Base-by-base conservation (phyloP, 768 basidiomycete species). In the Pulveroboletus sp. region DNA sequence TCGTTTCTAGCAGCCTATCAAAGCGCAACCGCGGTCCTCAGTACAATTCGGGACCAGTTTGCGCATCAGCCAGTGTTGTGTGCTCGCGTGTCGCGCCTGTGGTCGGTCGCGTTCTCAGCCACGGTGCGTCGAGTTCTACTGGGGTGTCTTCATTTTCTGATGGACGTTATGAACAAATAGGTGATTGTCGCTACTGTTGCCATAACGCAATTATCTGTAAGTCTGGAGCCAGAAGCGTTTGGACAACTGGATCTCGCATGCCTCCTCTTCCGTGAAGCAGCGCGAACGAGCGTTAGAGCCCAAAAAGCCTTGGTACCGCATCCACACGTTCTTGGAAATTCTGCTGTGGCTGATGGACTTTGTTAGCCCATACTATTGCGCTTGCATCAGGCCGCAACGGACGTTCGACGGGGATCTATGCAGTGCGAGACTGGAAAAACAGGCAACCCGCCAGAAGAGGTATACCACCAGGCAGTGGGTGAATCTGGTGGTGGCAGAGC, bases 181-280 rank as follows among this genome's bases (percentile, higher is more conserved):
- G 67, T 82, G 13, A 70, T 80, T 26, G 67, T 83, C 4, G 81
- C 79, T 5, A 78, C 78, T 2, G 71, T 81, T 19, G 80, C 81
- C 5, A 75, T 77, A 34, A 69, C 72, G 41, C 73, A 69, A 6
- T 60, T 69, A 2, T 67, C 74, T 43, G 62, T 79, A 6, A 63
- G 73, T 39, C 59, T 83, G 14, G 64, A 74, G 8, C 77, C 76
- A 2, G 68, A 72, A 12, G 74, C 80, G 3, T 59, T 79, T 16
- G 63, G 68, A 19, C 68, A 77, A 56, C 73, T 81, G 41, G 72
- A 80, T 47, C 63, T 65, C 6, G 75, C 73, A n/a, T 80, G 71
- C 42, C 59, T 56, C 2, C 65, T 80, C 44, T 81, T 80, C 55
- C 57, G 60, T 14, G 62, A 57, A 23, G 77, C 76, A 11, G 72